Percentiles rank a stretch among this genome's conserved stretches.
These are phyloP conservation scores for Penicillium crystallinum DNA, from an alignment of 495 filamentous ascomycete species.

Conservation along the genomic window DNA sequence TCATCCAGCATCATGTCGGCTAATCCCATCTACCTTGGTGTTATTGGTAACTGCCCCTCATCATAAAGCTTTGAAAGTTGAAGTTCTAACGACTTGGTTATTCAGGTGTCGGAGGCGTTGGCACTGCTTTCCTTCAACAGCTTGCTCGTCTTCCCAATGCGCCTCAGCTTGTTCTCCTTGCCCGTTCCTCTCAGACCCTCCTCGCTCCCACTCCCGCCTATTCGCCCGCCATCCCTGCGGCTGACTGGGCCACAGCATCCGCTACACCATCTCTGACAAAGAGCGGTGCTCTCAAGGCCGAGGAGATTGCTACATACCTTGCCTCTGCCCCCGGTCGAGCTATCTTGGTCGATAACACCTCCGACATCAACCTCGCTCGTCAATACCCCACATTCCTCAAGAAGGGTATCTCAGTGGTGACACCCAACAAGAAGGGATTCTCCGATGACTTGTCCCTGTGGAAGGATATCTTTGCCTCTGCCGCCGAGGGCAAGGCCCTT, in stretches of 20 bases:
- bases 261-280: conserved; percentile 51
- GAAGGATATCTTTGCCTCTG: conserved; percentile 70
- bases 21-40: conserved; percentile 43
- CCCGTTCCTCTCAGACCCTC: conserved; percentile 72
- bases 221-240: conserved; percentile 47
- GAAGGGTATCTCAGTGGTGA: conserved; percentile 81
- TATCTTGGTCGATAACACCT: conserved; percentile 91
- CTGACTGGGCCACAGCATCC: conserved; percentile 50
- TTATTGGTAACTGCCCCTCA: conserved; percentile 34
- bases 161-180: conserved; percentile 71
- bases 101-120: conserved; percentile 86
- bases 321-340: conserved; percentile 61
- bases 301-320: conserved; percentile 68
- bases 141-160: conserved; percentile 58
- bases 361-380: conserved; percentile 70
- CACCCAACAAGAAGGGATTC: conserved; percentile 97
- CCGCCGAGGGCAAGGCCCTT: conserved; percentile 58
- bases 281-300: conserved; percentile 47
- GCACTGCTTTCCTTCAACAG: conserved; percentile 83
- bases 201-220: conserved; percentile 47
- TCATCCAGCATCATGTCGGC: conserved; percentile 31
- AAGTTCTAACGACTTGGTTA: background rate
- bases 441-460: conserved; percentile 69
- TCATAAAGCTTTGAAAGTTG: background rate
- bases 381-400: conserved; percentile 72